A percentile compares a stretch with the other conserved stretches of the same genome.
phyloP scores from a whole-genome alignment of 805 yeast genomes.

The Saturnispora sekii region DNA sequence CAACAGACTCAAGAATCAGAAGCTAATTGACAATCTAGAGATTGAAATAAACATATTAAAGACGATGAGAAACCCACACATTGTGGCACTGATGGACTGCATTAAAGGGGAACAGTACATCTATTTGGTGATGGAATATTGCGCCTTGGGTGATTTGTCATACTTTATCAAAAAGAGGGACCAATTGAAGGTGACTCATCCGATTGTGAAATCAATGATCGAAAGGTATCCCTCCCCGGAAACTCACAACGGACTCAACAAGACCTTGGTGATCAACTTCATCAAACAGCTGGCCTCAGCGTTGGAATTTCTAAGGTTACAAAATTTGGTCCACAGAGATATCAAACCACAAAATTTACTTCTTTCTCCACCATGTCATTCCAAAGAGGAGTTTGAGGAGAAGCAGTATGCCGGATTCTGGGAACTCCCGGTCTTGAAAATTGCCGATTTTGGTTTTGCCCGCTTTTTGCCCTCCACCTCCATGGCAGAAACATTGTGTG shows the following conservation, averaged over 20 bases:
- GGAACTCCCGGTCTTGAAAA: conserved; percentile 83
- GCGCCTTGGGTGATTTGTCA: conserved; percentile 89
- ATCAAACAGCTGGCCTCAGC: conserved; percentile 82
- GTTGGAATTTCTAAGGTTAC: conserved; percentile 66
- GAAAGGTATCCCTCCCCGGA: conserved; percentile 76
- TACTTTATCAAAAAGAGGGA: conserved; percentile 72
- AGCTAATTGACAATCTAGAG: conserved; percentile 82
- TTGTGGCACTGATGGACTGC: conserved; percentile 79
- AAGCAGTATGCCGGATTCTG: conserved; percentile 65
- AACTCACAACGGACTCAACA: conserved; percentile 69
- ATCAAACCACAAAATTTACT: conserved; percentile 88
- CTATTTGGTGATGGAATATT: conserved; percentile 91
- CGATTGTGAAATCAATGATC: conserved; percentile 65
- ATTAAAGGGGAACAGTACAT: conserved; percentile 66
- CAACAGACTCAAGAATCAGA: conserved; percentile 73
- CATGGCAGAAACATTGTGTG: conserved; percentile 94
- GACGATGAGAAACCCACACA: conserved; percentile 85
- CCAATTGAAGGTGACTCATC: conserved; percentile 65
- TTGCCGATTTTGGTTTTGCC: conserved; percentile 98
- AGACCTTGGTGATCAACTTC: conserved; percentile 71
- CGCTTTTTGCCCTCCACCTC: conserved; percentile 87
- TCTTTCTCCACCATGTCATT: conserved; percentile 71
- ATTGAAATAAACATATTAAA: conserved; percentile 85
- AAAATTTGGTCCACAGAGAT: conserved; percentile 88
- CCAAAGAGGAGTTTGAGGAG: conserved; percentile 48